Conservation (phyloP, 192 early-diverging fungal genomes). For the Coemansia sp. region DNA sequence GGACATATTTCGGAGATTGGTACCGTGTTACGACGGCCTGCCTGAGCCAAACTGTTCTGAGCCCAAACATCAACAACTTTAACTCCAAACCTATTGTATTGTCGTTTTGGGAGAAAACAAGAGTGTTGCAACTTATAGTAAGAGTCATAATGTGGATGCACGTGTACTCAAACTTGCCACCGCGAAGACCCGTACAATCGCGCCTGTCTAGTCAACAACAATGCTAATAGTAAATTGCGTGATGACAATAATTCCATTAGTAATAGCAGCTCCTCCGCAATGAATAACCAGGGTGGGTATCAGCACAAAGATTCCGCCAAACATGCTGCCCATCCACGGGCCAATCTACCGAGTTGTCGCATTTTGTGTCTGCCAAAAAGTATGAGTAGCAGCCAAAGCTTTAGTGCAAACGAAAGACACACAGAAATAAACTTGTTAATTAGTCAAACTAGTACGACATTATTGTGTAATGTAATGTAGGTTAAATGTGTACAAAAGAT, state of each 20-base stretch:
- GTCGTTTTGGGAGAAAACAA: no score
- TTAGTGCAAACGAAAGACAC: conserved; percentile 44
- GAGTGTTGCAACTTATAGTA: no score
- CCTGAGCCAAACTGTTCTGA: no score
- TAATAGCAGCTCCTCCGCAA: conserved; percentile 49
- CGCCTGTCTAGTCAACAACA: conserved; percentile 38
- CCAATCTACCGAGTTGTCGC: conserved; percentile 47
- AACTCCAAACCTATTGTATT: no score
- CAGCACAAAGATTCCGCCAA: conserved; percentile 51
- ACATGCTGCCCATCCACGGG: conserved; percentile 46
- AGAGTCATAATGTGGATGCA: conserved; percentile 35
- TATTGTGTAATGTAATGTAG: no score
- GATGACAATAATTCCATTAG: conserved; percentile 49
- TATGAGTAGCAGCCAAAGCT: conserved; percentile 56
- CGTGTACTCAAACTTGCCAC: conserved; percentile 45
- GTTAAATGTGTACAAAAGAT: no score
- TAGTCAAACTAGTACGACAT: no score
- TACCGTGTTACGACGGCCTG: no score
- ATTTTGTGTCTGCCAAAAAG: conserved; percentile 48
- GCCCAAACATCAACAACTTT: no score
- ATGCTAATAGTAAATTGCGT: conserved; percentile 51
- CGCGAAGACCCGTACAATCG: conserved; percentile 32
- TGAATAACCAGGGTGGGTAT: conserved; percentile 48
- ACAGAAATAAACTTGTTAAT: conserved; percentile 14
- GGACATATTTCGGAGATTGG: no score